Base-by-base conservation (phyloP, 768 basidiomycete species). In the Trametes cubensis region DNA sequence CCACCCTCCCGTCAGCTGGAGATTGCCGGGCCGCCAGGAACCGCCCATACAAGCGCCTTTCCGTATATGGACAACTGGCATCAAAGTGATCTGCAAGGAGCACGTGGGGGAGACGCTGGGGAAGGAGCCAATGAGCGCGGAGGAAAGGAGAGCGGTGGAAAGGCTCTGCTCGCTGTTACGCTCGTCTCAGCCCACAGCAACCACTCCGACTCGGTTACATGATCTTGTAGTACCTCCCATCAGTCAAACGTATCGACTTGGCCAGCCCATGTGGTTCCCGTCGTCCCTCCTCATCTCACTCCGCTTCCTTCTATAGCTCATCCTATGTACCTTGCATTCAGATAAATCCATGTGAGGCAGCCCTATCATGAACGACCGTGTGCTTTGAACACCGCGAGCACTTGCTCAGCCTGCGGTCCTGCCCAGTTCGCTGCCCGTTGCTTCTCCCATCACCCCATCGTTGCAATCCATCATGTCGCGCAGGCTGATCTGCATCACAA, bases 381-480 rank as follows among this genome's bases (percentile, higher is more conserved):
- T 34, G 34, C 34, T 34, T 34, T 34, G 34, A 34, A 34, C 34
- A 34, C 34, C 34, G 10, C 34, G 34, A 34, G 34, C 34, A 34
- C 34, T 34, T 34, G 6, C 10, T 34, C 6, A 6, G 34, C 34
- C 34, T 34, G 34, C 34, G 34, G 34, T 34, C 34, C 34, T 34
- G 34, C 34, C 34, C 34, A 34, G 34, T 5, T 11, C 15, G 30
- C 18, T 53, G 23, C 45, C 34, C 47, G 28, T 50, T 49, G 51
- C 45, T 26, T 28, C 44, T 39, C 40, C 38, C 53, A 60, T 64
- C 63, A 64, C 41, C 49, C 47, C 58, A 60, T 64, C 40, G 54
- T 48, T n/a, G 54, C 47, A 64, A 60, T 52, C 47, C 63, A 64
- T 64, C 63, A 64, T 60, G 63, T 64, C 63, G 58, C 63, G 55